phyloP scores from a whole-genome alignment of 108 stramenopile species.

The Discostella stelligeroides region DNA sequence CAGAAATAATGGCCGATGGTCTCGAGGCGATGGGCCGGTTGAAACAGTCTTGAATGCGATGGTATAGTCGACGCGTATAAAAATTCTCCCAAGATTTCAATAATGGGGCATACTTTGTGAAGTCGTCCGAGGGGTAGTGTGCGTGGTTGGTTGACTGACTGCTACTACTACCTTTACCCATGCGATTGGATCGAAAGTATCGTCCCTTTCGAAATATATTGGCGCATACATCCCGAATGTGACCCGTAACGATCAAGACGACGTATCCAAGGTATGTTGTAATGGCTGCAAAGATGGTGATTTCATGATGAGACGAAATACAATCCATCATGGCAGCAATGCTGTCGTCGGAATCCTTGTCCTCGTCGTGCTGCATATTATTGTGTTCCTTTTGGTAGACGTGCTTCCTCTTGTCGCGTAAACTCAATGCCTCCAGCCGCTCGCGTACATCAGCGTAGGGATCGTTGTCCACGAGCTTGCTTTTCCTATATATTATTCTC shows the following conservation, averaged over 20 bases:
- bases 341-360: neutral
- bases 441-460: conserved; percentile 90
- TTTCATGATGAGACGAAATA: conserved; percentile 28
- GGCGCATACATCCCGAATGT: conserved; percentile 93
- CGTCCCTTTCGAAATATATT: conserved; percentile 76
- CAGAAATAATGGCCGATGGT: conserved; percentile 88
- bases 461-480: conserved; percentile 34
- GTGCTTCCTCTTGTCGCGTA: conserved; percentile 47
- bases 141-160: neutral
- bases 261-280: conserved; percentile 96
- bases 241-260: conserved; percentile 92
- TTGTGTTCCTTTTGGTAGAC: conserved; percentile 29
- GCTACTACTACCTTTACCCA: neutral
- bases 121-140: conserved; percentile 56
- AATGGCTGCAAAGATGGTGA: conserved; percentile 87
- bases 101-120: conserved; percentile 78
- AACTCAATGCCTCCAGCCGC: conserved; percentile 65
- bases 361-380: neutral
- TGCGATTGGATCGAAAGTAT: conserved; percentile 54
- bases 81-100: conserved; percentile 97
- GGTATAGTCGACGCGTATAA: conserved; percentile 94
- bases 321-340: neutral
- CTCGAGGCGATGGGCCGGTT: conserved; percentile 94
- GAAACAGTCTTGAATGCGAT: conserved; percentile 97
- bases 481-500: neutral